Percentiles rank a stretch among this genome's conserved stretches.
These are phyloP conservation scores for Suhomyces atakaporum DNA, from an alignment of 1,139 yeast species.

Conservation along the genomic window DNA sequence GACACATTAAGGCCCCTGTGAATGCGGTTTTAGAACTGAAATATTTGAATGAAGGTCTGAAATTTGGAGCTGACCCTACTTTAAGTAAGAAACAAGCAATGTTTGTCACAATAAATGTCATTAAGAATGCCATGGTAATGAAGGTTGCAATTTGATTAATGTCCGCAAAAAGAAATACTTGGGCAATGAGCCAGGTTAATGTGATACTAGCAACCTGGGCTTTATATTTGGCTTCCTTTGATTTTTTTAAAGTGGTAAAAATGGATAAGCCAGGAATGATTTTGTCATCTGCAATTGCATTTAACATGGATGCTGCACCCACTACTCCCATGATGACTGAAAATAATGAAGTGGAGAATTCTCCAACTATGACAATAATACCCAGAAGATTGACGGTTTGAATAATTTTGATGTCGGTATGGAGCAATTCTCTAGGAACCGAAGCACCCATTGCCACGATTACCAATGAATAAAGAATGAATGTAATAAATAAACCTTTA, in stretches of 20 bases:
- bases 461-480: constrained; percentile 70
- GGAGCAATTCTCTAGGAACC: constrained; percentile 74
- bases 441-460: constrained; percentile 78
- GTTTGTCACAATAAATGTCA: constrained; percentile 93
- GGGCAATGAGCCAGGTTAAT: constrained; percentile 80
- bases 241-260: constrained; percentile 53
- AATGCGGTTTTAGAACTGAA: constrained; percentile 83
- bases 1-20: constrained; percentile 66
- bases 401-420: constrained; percentile 77
- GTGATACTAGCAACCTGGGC: constrained; percentile 54
- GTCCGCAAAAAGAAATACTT: constrained; percentile 80
- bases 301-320: constrained; percentile 88
- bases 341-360: constrained; percentile 83
- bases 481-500: constrained; percentile 75
- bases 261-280: constrained; percentile 73
- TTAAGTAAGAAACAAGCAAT: constrained; percentile 87
- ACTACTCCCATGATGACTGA: constrained; percentile 93
- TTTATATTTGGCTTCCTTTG: constrained; percentile 51
- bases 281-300: constrained; percentile 86
- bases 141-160: constrained; percentile 92
- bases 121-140: constrained; percentile 93
- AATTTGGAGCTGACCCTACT: constrained; percentile 93
- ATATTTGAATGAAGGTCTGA: constrained; percentile 89
- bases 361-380: constrained; percentile 79
- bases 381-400: constrained; percentile 77